Percentiles rank a stretch among this genome's conserved stretches.
These are phyloP conservation scores for Penicillium aurantiogriseum DNA, from an alignment of 2,329 filamentous ascomycete genomes.

Conservation along the genomic window DNA sequence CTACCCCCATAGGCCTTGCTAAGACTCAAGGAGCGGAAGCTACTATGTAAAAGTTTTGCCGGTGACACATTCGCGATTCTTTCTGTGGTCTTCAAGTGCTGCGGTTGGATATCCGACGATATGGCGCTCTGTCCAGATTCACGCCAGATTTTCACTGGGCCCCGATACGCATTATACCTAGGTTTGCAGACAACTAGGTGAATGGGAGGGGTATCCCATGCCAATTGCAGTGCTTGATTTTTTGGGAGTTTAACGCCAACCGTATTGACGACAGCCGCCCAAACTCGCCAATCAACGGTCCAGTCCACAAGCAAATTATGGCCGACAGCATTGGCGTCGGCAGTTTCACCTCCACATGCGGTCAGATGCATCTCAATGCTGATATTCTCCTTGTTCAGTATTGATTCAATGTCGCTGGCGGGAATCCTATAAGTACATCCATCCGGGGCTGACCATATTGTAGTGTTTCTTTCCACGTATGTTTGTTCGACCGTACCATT, in stretches of 20 bases:
- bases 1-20: not conserved
- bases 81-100: not conserved
- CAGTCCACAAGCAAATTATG: not conserved
- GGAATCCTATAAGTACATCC: not conserved
- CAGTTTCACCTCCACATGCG: not conserved
- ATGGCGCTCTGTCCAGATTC: not conserved
- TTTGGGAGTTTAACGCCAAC: not conserved
- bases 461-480: not conserved
- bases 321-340: not conserved
- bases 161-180: not conserved
- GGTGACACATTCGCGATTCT: not conserved
- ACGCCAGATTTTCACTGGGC: constrained; percentile 1
- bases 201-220: not conserved
- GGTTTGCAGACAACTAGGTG: not conserved
- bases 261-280: not conserved
- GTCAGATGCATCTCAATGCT: not conserved
- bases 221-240: not conserved
- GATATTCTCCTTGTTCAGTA: not conserved
- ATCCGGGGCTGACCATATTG: not conserved
- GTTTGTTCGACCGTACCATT: not conserved
- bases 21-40: not conserved
- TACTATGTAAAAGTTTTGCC: not conserved
- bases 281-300: not conserved
- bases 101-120: not conserved
- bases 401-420: not conserved